phyloP scores from a whole-genome alignment of 495 filamentous ascomycete species.

The Lichenothelia convexa region DNA sequence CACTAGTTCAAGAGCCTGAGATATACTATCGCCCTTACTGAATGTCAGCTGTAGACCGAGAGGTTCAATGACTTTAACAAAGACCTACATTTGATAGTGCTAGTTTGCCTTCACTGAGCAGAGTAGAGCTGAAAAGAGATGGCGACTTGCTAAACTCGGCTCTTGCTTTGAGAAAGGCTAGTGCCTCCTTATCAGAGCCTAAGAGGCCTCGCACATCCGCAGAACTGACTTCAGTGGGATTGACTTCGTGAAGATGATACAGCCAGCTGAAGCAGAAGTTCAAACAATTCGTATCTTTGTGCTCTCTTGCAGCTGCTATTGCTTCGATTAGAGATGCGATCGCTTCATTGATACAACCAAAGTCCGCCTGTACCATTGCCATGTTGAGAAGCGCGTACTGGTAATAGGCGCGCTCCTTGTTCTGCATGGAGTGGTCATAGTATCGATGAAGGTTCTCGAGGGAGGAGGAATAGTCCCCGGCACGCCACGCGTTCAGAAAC shows the following conservation, averaged over 20 bases:
- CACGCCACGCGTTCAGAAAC: constrained; percentile 78
- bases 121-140: constrained; percentile 64
- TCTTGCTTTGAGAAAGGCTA: constrained; percentile 71
- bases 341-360: constrained; percentile 82
- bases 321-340: constrained; percentile 84
- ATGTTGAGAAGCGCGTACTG: constrained; percentile 93
- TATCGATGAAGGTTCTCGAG: constrained; percentile 89
- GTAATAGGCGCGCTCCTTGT: constrained; percentile 67
- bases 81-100: constrained; percentile 39
- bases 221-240: constrained; percentile 55
- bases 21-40: constrained; percentile 55
- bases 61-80: neutral
- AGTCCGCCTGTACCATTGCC: constrained; percentile 85
- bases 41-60: constrained; percentile 1
- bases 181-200: constrained; percentile 61
- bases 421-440: constrained; percentile 94
- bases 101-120: constrained; percentile 75
- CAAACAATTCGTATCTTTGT: constrained; percentile 76
- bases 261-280: constrained; percentile 96
- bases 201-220: constrained; percentile 43
- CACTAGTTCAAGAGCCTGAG: constrained; percentile 59
- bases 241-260: constrained; percentile 80
- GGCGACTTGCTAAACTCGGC: constrained; percentile 81
- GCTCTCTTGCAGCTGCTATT: constrained; percentile 77
- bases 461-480: constrained; percentile 75